A percentile compares a stretch with the other conserved stretches of the same genome.
Conservation (phyloP, 345 rosid genomes). For the Durio zibethinus region DNA sequence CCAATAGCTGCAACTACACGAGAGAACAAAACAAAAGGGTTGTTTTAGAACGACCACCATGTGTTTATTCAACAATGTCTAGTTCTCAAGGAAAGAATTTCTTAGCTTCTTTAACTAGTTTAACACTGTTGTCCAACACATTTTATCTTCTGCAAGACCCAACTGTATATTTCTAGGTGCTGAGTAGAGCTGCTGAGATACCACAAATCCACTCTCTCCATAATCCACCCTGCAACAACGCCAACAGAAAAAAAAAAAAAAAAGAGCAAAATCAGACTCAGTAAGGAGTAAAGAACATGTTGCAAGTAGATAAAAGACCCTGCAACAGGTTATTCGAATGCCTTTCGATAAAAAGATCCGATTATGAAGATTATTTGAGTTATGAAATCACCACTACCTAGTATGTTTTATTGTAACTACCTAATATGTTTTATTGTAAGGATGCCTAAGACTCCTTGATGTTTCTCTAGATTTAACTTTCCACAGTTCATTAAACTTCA, state of each 20-base stretch:
- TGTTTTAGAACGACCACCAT: too few relatives aligned
- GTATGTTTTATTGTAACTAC: neutral
- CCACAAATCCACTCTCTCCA: slow-evolving; percentile 13
- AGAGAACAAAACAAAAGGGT: too few relatives aligned
- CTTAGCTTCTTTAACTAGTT: neutral
- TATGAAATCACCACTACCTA: neutral
- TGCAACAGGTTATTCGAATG: neutral
- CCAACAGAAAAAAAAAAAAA: neutral
- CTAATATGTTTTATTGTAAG: neutral
- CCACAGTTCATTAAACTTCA: neutral
- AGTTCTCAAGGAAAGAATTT: too few relatives aligned
- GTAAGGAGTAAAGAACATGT: neutral
- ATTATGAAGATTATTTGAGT: neutral
- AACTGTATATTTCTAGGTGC: slow-evolving; percentile 19
- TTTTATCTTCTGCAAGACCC: slow-evolving; percentile 34
- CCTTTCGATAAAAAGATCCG: neutral
- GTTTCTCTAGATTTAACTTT: neutral
- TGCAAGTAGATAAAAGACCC: neutral
- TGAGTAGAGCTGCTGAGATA: slow-evolving; percentile 24
- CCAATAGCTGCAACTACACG: too few relatives aligned
- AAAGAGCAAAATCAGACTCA: neutral
- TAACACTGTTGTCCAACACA: slow-evolving; percentile 30
- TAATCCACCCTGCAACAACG: slow-evolving; percentile 24
- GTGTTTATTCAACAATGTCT: too few relatives aligned
- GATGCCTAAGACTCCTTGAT: neutral